phyloP scores from a whole-genome alignment of 768 basidiomycete genomes.

The Cyclocybe cylindracea region DNA sequence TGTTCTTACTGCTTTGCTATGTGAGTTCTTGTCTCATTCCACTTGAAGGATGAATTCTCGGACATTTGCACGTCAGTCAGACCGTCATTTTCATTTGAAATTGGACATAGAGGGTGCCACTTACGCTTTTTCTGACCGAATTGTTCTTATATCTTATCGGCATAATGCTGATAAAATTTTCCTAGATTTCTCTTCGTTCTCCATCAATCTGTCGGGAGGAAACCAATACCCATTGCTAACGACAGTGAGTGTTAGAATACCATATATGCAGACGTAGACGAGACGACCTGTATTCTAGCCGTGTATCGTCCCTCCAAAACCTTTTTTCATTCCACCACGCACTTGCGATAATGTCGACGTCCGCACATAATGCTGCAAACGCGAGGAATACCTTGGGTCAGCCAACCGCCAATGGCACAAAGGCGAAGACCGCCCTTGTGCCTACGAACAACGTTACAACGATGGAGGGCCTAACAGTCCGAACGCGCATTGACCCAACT shows the following conservation, averaged over 20 bases:
- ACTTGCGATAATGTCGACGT: constrained; percentile 1
- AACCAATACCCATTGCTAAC: neutral
- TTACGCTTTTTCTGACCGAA: constrained; percentile 36
- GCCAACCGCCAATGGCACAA: constrained; percentile 38
- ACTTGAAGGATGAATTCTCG: constrained; percentile 38
- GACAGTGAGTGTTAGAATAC: constrained; percentile 16
- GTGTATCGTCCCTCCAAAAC: constrained; percentile 12
- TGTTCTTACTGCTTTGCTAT: no score
- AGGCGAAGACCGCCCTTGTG: constrained; percentile 52
- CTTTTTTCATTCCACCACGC: constrained; percentile 7
- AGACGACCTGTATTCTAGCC: constrained; percentile 14
- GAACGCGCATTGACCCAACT: constrained; percentile 83
- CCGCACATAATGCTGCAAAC: constrained; percentile 20
- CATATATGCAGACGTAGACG: constrained; percentile 9
- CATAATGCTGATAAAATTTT: no score
- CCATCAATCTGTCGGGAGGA: neutral
- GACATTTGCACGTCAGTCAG: constrained; percentile 70
- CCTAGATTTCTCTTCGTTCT: no score
- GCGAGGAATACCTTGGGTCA: constrained; percentile 30
- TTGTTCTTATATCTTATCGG: no score
- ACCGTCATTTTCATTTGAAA: constrained; percentile 28
- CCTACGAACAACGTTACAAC: constrained; percentile 87
- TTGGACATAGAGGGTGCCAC: constrained; percentile 36
- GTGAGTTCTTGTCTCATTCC: neutral
- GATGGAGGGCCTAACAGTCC: constrained; percentile 70